These are phyloP conservation scores for Eucalyptus marginata DNA, from an alignment of 345 rosid species.

Conservation along the genomic window DNA sequence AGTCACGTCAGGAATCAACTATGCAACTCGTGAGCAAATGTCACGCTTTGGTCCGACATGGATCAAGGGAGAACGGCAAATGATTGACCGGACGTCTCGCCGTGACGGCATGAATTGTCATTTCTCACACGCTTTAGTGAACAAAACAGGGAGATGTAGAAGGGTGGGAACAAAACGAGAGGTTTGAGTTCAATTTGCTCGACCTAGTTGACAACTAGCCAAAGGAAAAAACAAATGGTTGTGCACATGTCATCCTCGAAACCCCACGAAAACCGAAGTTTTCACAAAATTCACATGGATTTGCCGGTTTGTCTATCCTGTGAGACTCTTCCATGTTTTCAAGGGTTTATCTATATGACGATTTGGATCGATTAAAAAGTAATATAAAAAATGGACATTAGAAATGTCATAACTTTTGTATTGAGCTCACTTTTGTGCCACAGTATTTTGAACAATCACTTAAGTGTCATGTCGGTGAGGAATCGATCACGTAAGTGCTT, in stretches of 20 bases:
- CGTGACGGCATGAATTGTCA: not conserved
- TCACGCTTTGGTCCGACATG: too few relatives aligned
- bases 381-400: fast-evolving
- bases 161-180: too few relatives aligned
- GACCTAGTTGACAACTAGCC: too few relatives aligned
- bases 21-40: not conserved
- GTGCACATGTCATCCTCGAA: not conserved
- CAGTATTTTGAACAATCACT: not conserved
- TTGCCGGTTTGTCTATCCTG: not conserved
- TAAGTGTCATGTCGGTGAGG: fast-evolving
- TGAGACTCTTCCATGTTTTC: not conserved
- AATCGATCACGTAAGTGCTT: too few relatives aligned
- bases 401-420: fast-evolving
- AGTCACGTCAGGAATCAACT: not conserved
- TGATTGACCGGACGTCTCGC: not conserved
- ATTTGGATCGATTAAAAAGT: too few relatives aligned
- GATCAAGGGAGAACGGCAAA: too few relatives aligned
- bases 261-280: not conserved
- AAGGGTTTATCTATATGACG: fast-evolving
- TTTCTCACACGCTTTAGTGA: too few relatives aligned
- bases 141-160: too few relatives aligned
- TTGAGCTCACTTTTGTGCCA: fast-evolving
- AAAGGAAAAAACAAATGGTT: not conserved
- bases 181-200: too few relatives aligned
- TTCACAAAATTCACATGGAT: not conserved